Evolutionary conservation across 139 green algal species (phyloP).

Genomic region (Micractinium sp.): DNA sequence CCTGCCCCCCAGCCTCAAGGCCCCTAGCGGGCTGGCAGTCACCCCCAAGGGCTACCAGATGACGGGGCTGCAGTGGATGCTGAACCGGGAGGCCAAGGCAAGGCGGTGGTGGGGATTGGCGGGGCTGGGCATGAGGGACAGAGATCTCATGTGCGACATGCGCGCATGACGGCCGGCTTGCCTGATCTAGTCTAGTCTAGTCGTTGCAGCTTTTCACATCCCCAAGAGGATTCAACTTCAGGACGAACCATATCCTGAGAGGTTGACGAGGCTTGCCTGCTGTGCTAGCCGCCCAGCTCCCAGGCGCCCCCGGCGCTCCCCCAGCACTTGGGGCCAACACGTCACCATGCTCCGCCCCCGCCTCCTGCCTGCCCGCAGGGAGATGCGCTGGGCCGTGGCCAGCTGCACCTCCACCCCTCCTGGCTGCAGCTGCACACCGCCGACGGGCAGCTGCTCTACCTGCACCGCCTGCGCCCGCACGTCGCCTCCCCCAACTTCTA

Average conservation of each 20-base stretch:
- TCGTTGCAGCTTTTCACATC: too few species aligned
- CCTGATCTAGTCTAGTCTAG: too few species aligned
- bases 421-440: slow-evolving; percentile 65
- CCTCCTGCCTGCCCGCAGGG: slow-evolving; percentile 25
- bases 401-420: slow-evolving; percentile 59
- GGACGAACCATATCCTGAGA: background rate
- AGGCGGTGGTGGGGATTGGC: background rate
- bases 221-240: too few species aligned
- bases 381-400: slow-evolving; percentile 53
- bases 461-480: slow-evolving; percentile 25
- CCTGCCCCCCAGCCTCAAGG: background rate
- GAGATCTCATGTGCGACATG: too few species aligned
- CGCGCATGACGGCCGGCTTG: too few species aligned
- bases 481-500: slow-evolving; percentile 32
- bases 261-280: background rate
- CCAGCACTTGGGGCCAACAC: background rate
- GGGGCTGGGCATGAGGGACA: background rate
- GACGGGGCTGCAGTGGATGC: slow-evolving; percentile 70
- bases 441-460: slow-evolving; percentile 47
- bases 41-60: slow-evolving; percentile 67
- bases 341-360: background rate
- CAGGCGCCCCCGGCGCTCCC: background rate
- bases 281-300: background rate
- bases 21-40: slow-evolving; percentile 30
- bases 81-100: slow-evolving; percentile 53